phyloP scores from a whole-genome alignment of 78 protist species.

The Speleostelium caveatum region DNA sequence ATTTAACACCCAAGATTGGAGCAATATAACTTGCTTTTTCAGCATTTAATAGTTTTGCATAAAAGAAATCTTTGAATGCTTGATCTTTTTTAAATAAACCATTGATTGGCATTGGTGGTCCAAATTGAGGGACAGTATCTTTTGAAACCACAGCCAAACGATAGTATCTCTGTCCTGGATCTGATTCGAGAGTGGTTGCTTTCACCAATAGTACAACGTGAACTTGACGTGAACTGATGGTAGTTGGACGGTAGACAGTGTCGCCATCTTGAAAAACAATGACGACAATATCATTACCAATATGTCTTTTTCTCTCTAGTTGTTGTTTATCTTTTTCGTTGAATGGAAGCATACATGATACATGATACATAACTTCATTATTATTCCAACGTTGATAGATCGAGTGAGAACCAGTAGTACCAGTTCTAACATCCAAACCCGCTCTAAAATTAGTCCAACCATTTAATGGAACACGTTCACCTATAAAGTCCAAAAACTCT shows the following conservation, averaged over 20 bases:
- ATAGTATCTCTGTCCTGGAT: slow-evolving; percentile 76
- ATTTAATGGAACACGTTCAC: slow-evolving; percentile 70
- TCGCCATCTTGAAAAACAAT: slow-evolving; percentile 81
- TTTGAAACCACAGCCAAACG: slow-evolving; percentile 62
- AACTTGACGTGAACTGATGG: slow-evolving; percentile 82
- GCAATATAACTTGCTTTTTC: slow-evolving; percentile 76
- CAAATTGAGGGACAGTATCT: slow-evolving; percentile 66
- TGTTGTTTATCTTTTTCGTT: slow-evolving; percentile 81
- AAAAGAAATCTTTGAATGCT: slow-evolving; percentile 77
- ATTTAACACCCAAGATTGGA: slow-evolving; percentile 63
- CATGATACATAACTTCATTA: slow-evolving; percentile 84
- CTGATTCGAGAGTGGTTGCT: slow-evolving; percentile 31
- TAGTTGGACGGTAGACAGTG: slow-evolving; percentile 74
- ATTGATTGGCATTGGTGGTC: slow-evolving; percentile 71
- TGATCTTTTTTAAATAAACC: slow-evolving; percentile 70
- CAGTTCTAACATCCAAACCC: slow-evolving; percentile 75
- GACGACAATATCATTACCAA: slow-evolving; percentile 81
- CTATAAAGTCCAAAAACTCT: slow-evolving; percentile 69
- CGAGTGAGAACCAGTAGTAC: slow-evolving; percentile 78
- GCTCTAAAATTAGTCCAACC: slow-evolving; percentile 73
- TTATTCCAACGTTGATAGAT: slow-evolving; percentile 72
- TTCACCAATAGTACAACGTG: slow-evolving; percentile 80
- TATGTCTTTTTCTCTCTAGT: slow-evolving; percentile 71
- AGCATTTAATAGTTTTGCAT: slow-evolving; percentile 78
- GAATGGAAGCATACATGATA: slow-evolving; percentile 76